A percentile compares a stretch with the other conserved stretches of the same genome.
Evolutionary conservation across 305 asterid genomes (phyloP).

Genomic region (Ilex paraguariensis): DNA sequence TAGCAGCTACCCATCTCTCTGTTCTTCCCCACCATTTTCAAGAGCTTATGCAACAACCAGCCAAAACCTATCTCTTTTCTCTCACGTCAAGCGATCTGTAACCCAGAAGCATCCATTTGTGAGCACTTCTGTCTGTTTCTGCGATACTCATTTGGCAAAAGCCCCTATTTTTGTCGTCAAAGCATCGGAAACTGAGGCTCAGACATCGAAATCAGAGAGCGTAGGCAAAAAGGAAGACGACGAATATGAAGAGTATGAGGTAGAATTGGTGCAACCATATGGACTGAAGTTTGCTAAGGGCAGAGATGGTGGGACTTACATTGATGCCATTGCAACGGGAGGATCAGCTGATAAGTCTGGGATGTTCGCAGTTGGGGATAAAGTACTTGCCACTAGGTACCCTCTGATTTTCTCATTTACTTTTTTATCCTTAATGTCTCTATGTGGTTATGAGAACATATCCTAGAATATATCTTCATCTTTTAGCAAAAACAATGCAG

Average conservation of each 20-base stretch:
- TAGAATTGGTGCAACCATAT: constrained; percentile 72
- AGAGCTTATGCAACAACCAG: constrained; percentile 24
- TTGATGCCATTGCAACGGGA: constrained; percentile 90
- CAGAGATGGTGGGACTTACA: constrained; percentile 90
- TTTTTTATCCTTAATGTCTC: background rate
- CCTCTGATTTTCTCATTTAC: background rate
- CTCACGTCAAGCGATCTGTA: constrained; percentile 36
- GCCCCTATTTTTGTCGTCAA: constrained; percentile 21
- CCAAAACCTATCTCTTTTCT: constrained; percentile 36
- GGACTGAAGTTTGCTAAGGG: constrained; percentile 86
- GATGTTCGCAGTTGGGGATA: constrained; percentile 81
- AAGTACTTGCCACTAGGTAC: constrained; percentile 90
- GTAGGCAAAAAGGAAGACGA: constrained; percentile 13
- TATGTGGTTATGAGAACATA: no score
- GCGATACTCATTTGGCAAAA: constrained; percentile 20
- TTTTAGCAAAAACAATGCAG: no score
- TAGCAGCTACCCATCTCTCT: constrained; percentile 44
- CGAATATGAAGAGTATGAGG: constrained; percentile 67
- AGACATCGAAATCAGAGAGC: constrained; percentile 18
- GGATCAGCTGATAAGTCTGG: constrained; percentile 78
- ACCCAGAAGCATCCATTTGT: constrained; percentile 23
- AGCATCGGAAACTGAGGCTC: constrained; percentile 46
- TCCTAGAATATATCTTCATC: no score
- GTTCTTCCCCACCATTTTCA: constrained; percentile 41
- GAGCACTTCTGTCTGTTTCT: constrained; percentile 11